Evolutionary conservation across 2,329 filamentous ascomycete genomes (phyloP).

Genomic region (Sclerotinia nivalis): DNA sequence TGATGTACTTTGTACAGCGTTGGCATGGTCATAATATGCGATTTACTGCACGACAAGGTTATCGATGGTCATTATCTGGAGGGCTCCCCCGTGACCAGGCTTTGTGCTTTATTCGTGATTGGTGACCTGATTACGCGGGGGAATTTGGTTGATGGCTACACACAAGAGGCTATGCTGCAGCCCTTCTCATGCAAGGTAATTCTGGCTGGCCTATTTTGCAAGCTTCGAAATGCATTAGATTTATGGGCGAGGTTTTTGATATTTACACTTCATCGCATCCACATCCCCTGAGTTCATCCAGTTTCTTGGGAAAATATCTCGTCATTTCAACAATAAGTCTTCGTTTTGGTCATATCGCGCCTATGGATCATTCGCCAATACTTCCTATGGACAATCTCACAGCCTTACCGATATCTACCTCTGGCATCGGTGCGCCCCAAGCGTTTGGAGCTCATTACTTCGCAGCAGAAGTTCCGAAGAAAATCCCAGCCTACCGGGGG

Average conservation of each 20-base stretch:
- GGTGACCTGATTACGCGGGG: background rate
- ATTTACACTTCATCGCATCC: background rate
- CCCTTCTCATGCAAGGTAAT: background rate
- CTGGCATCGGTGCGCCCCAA: background rate
- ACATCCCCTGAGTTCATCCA: background rate
- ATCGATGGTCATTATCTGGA: background rate
- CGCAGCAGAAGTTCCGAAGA: background rate
- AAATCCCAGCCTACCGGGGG: too few species aligned
- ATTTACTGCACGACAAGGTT: background rate
- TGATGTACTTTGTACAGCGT: background rate
- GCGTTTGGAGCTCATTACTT: background rate
- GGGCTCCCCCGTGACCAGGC: background rate
- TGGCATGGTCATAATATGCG: background rate
- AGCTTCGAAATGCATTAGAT: too few species aligned
- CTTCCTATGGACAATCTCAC: background rate
- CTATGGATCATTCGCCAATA: background rate
- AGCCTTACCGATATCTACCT: background rate
- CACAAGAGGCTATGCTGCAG: background rate
- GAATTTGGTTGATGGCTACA: background rate
- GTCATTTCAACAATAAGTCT: background rate
- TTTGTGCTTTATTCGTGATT: background rate
- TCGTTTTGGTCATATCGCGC: too few species aligned
- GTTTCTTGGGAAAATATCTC: background rate
- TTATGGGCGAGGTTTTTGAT: background rate
- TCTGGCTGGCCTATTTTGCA: background rate